These are phyloP conservation scores for Ettlia oleoabundans DNA, from an alignment of 139 green algal species.

Conservation along the genomic window DNA sequence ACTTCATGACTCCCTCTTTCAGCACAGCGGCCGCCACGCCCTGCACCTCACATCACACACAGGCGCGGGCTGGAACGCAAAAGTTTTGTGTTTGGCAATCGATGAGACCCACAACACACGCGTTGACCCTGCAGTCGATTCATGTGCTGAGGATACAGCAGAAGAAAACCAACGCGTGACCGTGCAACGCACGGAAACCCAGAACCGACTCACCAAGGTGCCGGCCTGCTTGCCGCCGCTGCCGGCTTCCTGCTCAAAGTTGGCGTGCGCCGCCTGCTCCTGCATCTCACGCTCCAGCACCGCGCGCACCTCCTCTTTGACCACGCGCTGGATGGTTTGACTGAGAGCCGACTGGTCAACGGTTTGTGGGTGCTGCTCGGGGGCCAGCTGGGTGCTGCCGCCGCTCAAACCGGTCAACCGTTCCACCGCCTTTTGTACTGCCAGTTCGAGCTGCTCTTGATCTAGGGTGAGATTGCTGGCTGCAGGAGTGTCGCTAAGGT, in stretches of 20 bases:
- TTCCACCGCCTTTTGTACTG: not conserved
- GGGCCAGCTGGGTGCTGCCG: not conserved
- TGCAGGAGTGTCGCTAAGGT: not conserved
- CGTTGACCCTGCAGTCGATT: no score
- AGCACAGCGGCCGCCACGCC: not conserved
- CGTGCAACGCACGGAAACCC: no score
- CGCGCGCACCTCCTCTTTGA: conserved; percentile 5
- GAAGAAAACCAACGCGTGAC: no score
- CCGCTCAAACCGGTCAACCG: not conserved
- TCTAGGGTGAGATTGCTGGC: not conserved
- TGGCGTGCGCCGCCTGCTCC: not conserved
- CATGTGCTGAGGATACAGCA: no score
- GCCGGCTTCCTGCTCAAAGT: not conserved
- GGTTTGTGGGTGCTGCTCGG: no score
- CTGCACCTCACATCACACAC: no score
- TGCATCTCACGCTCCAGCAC: not conserved
- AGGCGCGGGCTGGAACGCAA: no score
- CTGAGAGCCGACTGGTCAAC: not conserved
- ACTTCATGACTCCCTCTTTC: not conserved
- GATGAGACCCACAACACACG: no score
- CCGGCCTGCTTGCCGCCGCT: not conserved
- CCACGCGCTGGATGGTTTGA: not conserved
- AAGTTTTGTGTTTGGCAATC: no score
- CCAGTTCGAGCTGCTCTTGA: not conserved
- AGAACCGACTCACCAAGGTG: no score